Evolutionary conservation across 2,329 filamentous ascomycete species (phyloP).

Genomic region (Lasiodiplodia citricola): DNA sequence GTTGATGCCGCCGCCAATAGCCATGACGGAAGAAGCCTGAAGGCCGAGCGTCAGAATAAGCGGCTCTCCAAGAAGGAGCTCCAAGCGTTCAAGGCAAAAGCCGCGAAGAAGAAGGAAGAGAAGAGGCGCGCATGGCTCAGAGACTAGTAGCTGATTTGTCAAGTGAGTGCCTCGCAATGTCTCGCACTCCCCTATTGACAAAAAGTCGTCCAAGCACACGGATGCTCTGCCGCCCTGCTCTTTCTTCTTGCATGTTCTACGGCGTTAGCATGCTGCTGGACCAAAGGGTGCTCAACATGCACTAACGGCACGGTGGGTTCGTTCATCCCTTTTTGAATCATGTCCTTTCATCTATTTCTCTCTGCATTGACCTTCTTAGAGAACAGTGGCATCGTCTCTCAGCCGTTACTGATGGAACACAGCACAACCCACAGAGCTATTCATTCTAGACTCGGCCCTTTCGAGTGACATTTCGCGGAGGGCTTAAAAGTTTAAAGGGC

Average conservation of each 20-base stretch:
- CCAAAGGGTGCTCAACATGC: neutral
- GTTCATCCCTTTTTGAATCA: conserved; percentile 10
- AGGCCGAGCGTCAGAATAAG: conserved; percentile 86
- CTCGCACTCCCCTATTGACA: conserved; percentile 1
- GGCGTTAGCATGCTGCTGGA: conserved; percentile 8
- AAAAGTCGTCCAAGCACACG: neutral
- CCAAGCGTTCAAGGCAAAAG: conserved; percentile 89
- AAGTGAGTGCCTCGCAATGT: neutral
- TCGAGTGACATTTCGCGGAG: conserved; percentile 3
- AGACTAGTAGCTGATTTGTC: conserved; percentile 62
- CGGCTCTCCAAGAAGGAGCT: conserved; percentile 84
- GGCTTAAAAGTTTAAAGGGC: conserved; percentile 19
- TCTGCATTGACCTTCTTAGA: conserved; percentile 21
- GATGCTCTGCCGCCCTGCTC: neutral
- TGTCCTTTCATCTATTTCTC: neutral
- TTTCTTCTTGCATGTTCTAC: neutral
- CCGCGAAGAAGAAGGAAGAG: conserved; percentile 88
- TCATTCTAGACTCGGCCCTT: neutral
- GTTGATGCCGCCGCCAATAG: conserved; percentile 91
- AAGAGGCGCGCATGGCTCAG: conserved; percentile 89
- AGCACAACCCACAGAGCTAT: conserved; percentile 14
- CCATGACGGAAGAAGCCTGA: conserved; percentile 88
- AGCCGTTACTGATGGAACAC: conserved; percentile 24
- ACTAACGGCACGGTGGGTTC: conserved; percentile 18
- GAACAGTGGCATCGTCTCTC: conserved; percentile 22